phyloP scores from a whole-genome alignment of 139 green algal species.

The Chlorella ohadii region DNA sequence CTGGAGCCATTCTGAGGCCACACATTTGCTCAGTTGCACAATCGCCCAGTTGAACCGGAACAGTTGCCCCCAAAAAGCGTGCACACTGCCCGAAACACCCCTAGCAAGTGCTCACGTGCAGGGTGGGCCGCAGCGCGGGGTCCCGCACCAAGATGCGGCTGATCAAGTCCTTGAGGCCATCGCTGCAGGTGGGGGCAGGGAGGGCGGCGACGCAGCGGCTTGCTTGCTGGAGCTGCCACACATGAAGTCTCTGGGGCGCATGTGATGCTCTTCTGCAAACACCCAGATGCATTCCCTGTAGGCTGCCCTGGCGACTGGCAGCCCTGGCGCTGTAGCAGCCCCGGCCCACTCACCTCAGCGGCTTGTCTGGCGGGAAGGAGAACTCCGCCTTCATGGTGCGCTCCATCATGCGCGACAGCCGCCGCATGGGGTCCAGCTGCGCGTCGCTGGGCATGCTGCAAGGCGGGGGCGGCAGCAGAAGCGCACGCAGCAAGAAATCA shows the following conservation, averaged over 20 bases:
- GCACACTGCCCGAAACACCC: too few relatives aligned
- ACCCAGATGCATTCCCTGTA: too few relatives aligned
- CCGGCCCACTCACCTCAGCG: neutral
- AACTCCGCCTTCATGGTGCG: slow-evolving; percentile 27
- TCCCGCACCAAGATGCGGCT: slow-evolving; percentile 71
- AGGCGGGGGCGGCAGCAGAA: slow-evolving; percentile 66
- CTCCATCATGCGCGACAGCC: slow-evolving; percentile 29
- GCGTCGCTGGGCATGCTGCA: slow-evolving; percentile 68
- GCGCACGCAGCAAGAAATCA: slow-evolving; percentile 1
- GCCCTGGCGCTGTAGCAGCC: too few relatives aligned
- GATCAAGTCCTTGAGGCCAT: slow-evolving; percentile 72
- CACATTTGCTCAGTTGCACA: too few relatives aligned
- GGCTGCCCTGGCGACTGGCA: too few relatives aligned
- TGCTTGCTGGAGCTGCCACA: neutral
- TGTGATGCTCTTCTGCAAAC: too few relatives aligned
- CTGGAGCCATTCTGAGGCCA: too few relatives aligned
- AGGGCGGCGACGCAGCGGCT: neutral
- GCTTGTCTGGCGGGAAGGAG: slow-evolving; percentile 54
- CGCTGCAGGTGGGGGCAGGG: neutral
- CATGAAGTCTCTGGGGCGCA: too few relatives aligned
- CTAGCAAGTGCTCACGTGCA: slow-evolving; percentile 46
- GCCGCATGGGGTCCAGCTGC: slow-evolving; percentile 50
- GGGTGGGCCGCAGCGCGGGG: slow-evolving; percentile 76
- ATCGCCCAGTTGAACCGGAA: too few relatives aligned
- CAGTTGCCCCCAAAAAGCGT: too few relatives aligned